Conservation (phyloP, 345 rosid species). For the Cochlearia excelsa region DNA sequence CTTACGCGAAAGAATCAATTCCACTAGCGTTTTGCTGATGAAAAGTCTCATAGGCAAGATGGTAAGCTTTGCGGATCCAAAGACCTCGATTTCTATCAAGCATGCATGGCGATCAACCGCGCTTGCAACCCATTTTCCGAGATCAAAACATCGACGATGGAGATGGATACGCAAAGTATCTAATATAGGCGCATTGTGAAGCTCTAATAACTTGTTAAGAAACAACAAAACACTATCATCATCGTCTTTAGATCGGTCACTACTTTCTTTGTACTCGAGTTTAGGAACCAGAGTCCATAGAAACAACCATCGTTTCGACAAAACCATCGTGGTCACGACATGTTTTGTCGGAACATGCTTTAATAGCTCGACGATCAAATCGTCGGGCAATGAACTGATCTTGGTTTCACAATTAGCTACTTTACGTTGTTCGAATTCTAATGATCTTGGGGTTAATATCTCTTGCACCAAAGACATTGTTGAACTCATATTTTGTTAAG, state of each 20-base stretch:
- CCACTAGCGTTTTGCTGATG: conserved; percentile 5
- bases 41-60: neutral
- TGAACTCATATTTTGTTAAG: too few relatives aligned
- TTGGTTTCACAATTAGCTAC: too few relatives aligned
- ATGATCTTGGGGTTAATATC: too few relatives aligned
- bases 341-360: neutral
- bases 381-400: too few relatives aligned
- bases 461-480: too few relatives aligned
- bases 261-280: neutral
- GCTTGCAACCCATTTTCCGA: neutral
- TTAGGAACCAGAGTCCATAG: conserved; percentile 6
- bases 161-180: neutral
- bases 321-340: neutral
- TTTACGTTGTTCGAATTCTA: too few relatives aligned
- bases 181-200: neutral
- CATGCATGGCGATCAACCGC: neutral
- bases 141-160: neutral
- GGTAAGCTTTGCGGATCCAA: neutral
- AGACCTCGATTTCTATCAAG: neutral
- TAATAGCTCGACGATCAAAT: too few relatives aligned
- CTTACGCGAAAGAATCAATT: neutral
- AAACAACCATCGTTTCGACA: conserved; percentile 1
- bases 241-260: too few relatives aligned
- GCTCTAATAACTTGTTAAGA: neutral
- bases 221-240: neutral